Evolutionary conservation across 768 basidiomycete genomes (phyloP), one percentile per base, ranked within the genome.

Genomic region (Erythrobasidium yunnanense): DNA sequence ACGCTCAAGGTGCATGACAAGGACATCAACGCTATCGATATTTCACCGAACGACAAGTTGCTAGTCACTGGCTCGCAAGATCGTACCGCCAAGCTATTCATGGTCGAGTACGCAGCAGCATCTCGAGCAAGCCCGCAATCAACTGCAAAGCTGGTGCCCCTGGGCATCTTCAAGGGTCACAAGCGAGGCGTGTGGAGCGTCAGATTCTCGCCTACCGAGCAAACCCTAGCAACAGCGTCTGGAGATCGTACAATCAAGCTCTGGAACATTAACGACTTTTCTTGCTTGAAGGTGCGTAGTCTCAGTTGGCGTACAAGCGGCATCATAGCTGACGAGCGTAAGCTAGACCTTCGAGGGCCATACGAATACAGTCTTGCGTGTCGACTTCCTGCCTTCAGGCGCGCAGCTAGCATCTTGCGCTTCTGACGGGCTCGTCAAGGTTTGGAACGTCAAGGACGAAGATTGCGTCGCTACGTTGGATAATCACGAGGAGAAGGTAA

Each of bases 111-210:
- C 71, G 73, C 71, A 70, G 35, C 69, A 45, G 63, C 65, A 8
- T 78, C 83, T 2, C 84, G 81, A 70, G 79, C 86, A 27, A 71
- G 89, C 15, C 45, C 60, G 5, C 15, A 8, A 11, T 30, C 60
- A 4, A 51, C 18, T 2, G 60, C 60, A 15, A 63, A 63, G 30
- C 18, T 63, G 20, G 60, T 49, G 5, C 60, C 60, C 27, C 49
- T 63, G 20, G 95, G 92, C 17, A 87, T 85, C 8, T 91, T 90
- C 77, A 91, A 88, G 76, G 95, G 95, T 0, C 95, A 99, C 77
- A 91, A 92, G 76, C 82, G 93, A 54, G 95, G 95, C 0, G 88
- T 99, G 18, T 99, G 95, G 95, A 82, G 82, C 68, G 92, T 92
- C 57, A 86, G 83, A 65, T 99, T 99, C 73, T 86, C 88, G 68